Percentiles rank a stretch among this genome's conserved stretches.
These are phyloP conservation scores for Anthoceros angustus DNA, from an alignment of 225 moss, liverwort and hornwort species.

Conservation along the genomic window DNA sequence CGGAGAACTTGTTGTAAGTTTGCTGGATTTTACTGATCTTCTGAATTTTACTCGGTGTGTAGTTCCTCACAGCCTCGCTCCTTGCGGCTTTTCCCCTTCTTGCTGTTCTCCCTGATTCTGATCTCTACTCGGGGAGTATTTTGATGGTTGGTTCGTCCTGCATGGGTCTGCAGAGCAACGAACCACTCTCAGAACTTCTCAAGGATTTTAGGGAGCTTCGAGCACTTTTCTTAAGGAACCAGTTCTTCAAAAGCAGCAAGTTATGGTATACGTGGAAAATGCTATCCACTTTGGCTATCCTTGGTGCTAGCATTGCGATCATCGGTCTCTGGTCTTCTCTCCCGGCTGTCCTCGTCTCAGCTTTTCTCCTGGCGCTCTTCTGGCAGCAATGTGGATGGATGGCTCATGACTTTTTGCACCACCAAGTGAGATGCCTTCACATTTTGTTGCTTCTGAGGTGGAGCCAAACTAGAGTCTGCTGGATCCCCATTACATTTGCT, in stretches of 20 bases:
- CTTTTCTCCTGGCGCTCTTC: slow-evolving; percentile 53
- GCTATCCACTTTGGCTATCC: slow-evolving; percentile 35
- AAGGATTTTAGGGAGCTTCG: slow-evolving; percentile 78
- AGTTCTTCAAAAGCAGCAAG: slow-evolving; percentile 69
- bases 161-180: slow-evolving; percentile 25
- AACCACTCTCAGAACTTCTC: slow-evolving; percentile 44
- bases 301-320: slow-evolving; percentile 47
- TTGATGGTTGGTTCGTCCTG: too few relatives aligned
- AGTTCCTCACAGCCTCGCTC: too few relatives aligned
- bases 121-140: too few relatives aligned
- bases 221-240: slow-evolving; percentile 36
- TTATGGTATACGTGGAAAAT: slow-evolving; percentile 40
- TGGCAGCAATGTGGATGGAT: slow-evolving; percentile 89
- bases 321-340: slow-evolving; percentile 27
- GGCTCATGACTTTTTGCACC: slow-evolving; percentile 83
- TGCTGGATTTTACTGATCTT: not conserved
- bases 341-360: slow-evolving; percentile 41
- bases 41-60: too few relatives aligned
- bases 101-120: too few relatives aligned
- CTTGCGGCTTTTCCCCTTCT: too few relatives aligned
- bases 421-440: slow-evolving; percentile 34
- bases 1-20: slow-evolving; percentile 51
- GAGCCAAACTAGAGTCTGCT: not conserved
- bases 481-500: not conserved
- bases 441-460: not conserved